Conservation (phyloP, 2,329 filamentous ascomycete species). For the Neopestalotiopsis sp. region DNA sequence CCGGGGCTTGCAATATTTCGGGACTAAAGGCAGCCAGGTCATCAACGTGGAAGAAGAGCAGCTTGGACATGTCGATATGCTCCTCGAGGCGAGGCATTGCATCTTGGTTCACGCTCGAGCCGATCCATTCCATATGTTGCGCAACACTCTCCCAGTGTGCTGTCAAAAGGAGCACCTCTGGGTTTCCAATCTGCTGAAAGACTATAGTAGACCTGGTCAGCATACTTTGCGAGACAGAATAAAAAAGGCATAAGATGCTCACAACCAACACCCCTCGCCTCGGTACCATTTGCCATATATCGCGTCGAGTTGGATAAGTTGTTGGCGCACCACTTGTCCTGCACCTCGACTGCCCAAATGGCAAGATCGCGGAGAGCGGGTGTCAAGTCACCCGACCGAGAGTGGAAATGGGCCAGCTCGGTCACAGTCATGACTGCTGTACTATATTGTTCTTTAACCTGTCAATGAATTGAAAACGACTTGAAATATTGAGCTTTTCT, state of each 20-base stretch:
- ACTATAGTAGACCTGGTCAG: constrained; percentile 18
- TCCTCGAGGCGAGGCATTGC: constrained; percentile 38
- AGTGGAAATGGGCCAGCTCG: constrained; percentile 33
- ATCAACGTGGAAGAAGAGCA: constrained; percentile 48
- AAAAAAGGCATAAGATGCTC: neutral
- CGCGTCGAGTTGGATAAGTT: constrained; percentile 28
- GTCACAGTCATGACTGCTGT: constrained; percentile 29
- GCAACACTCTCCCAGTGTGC: constrained; percentile 49
- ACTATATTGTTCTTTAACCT: too few relatives aligned
- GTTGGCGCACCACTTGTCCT: constrained; percentile 45
- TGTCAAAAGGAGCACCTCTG: constrained; percentile 45
- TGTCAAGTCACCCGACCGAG: constrained; percentile 32
- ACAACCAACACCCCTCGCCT: constrained; percentile 36
- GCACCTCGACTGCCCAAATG: constrained; percentile 37
- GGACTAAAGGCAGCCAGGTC: constrained; percentile 30
- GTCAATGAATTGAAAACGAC: too few relatives aligned
- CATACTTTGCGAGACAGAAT: neutral
- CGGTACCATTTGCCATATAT: constrained; percentile 40
- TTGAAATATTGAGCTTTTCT: too few relatives aligned
- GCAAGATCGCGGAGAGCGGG: constrained; percentile 38
- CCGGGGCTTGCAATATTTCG: constrained; percentile 31
- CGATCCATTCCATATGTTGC: constrained; percentile 49
- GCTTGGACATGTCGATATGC: constrained; percentile 39
- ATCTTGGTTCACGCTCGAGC: constrained; percentile 43
- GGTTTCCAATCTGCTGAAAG: constrained; percentile 42